Percentiles rank a stretch among this genome's conserved stretches.
Evolutionary conservation across 75 land plant species (phyloP).

Genomic region (Gnetum montanum): DNA sequence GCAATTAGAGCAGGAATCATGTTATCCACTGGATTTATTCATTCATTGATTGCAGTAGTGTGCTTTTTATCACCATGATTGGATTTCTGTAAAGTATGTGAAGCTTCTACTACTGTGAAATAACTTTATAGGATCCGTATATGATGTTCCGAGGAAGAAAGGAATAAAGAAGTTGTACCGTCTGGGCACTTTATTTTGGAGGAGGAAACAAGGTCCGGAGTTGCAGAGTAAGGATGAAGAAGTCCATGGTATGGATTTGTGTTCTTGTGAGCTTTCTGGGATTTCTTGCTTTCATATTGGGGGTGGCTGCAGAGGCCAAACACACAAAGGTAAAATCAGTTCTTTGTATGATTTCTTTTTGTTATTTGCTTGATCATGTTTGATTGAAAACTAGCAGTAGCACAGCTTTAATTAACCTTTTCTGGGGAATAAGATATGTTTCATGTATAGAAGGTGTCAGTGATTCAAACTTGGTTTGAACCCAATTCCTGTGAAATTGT

Average conservation of each 20-base stretch:
- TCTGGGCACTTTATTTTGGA: too few species aligned
- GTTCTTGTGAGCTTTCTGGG: conserved; percentile 16
- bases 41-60: too few species aligned
- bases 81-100: too few species aligned
- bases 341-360: background rate
- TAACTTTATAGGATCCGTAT: too few species aligned
- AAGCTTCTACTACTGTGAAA: too few species aligned
- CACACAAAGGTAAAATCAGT: conserved; percentile 15
- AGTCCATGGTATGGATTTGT: conserved; percentile 13
- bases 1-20: too few species aligned
- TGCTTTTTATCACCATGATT: too few species aligned
- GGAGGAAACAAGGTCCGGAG: background rate
- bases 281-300: conserved; percentile 12
- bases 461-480: background rate
- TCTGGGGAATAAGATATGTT: conserved; percentile 6
- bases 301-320: conserved; percentile 22
- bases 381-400: background rate
- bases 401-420: background rate
- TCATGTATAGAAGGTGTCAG: background rate
- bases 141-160: too few species aligned
- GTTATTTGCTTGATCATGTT: background rate
- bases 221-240: conserved; percentile 12
- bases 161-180: too few species aligned
- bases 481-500: too few species aligned
- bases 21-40: too few species aligned